These are phyloP conservation scores for Lasiosphaeria ovina DNA, from an alignment of 495 filamentous ascomycete species.

Conservation along the genomic window DNA sequence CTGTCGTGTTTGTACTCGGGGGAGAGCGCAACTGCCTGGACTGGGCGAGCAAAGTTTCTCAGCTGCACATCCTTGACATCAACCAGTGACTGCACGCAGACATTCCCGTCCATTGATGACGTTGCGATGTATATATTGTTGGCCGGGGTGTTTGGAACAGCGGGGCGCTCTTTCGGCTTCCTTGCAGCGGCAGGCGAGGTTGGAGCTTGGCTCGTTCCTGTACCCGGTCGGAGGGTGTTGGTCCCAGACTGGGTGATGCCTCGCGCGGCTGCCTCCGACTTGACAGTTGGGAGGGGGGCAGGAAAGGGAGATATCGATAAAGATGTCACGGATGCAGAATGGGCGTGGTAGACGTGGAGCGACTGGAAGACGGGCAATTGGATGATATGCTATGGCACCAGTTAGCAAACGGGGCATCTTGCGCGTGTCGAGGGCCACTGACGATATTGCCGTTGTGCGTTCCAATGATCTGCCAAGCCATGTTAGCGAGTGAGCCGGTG, in stretches of 20 bases:
- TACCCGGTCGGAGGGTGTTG: slow-evolving; percentile 33
- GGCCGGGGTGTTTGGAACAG: slow-evolving; percentile 66
- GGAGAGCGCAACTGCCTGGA: slow-evolving; percentile 85
- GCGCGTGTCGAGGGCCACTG: slow-evolving; percentile 34
- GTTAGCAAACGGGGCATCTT: slow-evolving; percentile 17
- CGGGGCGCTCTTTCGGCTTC: slow-evolving; percentile 44
- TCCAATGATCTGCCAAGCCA: slow-evolving; percentile 66
- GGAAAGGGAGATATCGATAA: slow-evolving; percentile 90
- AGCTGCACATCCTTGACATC: slow-evolving; percentile 74
- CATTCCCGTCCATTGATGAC: slow-evolving; percentile 91
- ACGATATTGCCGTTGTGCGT: slow-evolving; percentile 98
- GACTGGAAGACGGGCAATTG: slow-evolving; percentile 75
- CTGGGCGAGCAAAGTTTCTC: slow-evolving; percentile 88
- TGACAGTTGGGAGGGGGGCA: slow-evolving; percentile 63
- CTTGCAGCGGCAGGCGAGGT: slow-evolving; percentile 51
- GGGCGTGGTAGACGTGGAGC: slow-evolving; percentile 82
- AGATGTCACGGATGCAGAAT: slow-evolving; percentile 83
- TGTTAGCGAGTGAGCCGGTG: neutral
- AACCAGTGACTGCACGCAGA: slow-evolving; percentile 81
- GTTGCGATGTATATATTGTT: slow-evolving; percentile 91
- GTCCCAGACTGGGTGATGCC: slow-evolving; percentile 44
- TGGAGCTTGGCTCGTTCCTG: slow-evolving; percentile 48
- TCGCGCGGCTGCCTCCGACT: slow-evolving; percentile 49
- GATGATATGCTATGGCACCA: slow-evolving; percentile 69
- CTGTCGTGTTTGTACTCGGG: slow-evolving; percentile 88